phyloP scores from a whole-genome alignment of 2,329 filamentous ascomycete genomes.

The Aspergillus spinulosporus region DNA sequence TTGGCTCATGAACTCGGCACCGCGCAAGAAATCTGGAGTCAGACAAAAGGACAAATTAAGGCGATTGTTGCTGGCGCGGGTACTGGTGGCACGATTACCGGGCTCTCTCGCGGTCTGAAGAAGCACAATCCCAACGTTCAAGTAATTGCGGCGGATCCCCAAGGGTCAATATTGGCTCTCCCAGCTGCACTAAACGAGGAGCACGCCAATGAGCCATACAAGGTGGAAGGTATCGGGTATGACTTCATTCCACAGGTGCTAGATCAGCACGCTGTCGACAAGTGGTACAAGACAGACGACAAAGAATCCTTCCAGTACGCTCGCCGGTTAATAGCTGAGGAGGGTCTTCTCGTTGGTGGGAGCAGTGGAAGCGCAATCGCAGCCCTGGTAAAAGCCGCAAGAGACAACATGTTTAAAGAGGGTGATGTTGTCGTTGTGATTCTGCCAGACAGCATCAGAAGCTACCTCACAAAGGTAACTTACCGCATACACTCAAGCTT shows the following conservation, averaged over 20 bases:
- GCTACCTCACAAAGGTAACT: constrained; percentile 81
- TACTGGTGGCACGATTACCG: constrained; percentile 93
- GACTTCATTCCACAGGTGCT: constrained; percentile 97
- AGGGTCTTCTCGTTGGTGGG: constrained; percentile 89
- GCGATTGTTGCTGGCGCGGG: constrained; percentile 89
- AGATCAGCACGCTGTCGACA: constrained; percentile 75
- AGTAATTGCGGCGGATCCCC: constrained; percentile 87
- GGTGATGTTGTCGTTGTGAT: constrained; percentile 88
- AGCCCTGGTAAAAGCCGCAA: constrained; percentile 72
- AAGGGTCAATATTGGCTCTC: constrained; percentile 85
- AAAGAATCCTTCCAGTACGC: constrained; percentile 86
- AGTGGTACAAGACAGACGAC: constrained; percentile 98
- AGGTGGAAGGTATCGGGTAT: constrained; percentile 98
- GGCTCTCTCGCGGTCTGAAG: constrained; percentile 77
- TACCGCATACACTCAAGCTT: not conserved
- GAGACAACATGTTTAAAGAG: constrained; percentile 74
- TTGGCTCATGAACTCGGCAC: constrained; percentile 91
- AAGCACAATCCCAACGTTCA: constrained; percentile 86
- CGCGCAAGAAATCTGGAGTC: constrained; percentile 92
- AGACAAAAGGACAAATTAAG: constrained; percentile 79
- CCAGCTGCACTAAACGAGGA: constrained; percentile 78
- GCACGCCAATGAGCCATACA: constrained; percentile 80
- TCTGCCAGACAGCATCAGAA: constrained; percentile 92
- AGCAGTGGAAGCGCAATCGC: constrained; percentile 91
- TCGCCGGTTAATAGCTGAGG: constrained; percentile 87